A percentile compares a stretch with the other conserved stretches of the same genome.
Conservation (phyloP, 306 rosid genomes). For the Nissolia schottii region DNA sequence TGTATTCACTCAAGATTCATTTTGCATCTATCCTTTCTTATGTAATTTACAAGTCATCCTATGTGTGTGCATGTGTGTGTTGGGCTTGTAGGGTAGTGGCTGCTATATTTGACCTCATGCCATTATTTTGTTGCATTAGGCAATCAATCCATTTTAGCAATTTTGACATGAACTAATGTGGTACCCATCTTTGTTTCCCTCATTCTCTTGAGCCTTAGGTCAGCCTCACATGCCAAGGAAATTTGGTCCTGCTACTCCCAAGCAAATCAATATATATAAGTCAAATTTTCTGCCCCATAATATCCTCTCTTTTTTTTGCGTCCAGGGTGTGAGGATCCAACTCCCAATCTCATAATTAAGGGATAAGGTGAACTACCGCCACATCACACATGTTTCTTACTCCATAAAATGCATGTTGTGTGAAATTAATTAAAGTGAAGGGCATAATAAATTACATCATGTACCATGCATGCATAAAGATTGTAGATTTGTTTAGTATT, state of each 20-base stretch:
- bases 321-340: too few species aligned
- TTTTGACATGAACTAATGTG: not conserved
- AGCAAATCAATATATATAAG: too few species aligned
- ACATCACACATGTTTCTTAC: too few species aligned
- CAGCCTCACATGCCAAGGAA: not conserved
- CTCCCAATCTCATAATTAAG: too few species aligned
- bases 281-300: too few species aligned
- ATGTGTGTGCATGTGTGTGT: not conserved
- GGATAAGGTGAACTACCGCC: too few species aligned
- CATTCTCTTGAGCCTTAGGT: not conserved
- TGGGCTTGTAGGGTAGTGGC: conserved; percentile 1
- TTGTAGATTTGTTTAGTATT: not conserved
- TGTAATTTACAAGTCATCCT: not conserved
- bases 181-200: not conserved
- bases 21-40: not conserved
- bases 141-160: not conserved
- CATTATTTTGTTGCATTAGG: conserved; percentile 1
- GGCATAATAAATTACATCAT: not conserved
- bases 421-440: conserved; percentile 3
- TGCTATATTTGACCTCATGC: conserved; percentile 16
- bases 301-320: too few species aligned
- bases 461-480: not conserved
- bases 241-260: not conserved
- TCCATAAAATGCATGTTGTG: not conserved
- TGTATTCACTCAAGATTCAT: too few species aligned